Evolutionary conservation across 208 protist species (phyloP), one percentile per base, ranked within the genome.

Genomic region (Leishmania guyanensis): DNA sequence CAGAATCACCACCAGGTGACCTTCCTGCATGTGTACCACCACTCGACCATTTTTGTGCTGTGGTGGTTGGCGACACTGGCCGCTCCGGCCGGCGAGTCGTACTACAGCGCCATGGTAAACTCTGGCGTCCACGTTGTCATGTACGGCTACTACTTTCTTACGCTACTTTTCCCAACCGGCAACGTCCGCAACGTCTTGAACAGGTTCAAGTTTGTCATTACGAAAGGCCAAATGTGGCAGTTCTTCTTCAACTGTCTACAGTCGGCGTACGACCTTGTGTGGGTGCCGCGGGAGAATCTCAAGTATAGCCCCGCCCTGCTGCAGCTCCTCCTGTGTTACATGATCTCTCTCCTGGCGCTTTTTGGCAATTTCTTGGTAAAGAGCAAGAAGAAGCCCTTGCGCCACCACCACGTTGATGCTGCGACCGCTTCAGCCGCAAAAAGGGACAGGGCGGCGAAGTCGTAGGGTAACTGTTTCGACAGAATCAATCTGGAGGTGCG

Each of bases 71-170:
- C 85, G 48, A 88, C 80, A 58, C 77, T 76, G 56, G 78, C 70
- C 36, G 93, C 87, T 4, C 89, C 91, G 22, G 89, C 83, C n/a
- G 93, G 93, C 20, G 93, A 96, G 83, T 88, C 89, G 54, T 96
- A 95, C 85, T 95, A 91, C 88, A 92, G 89, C 78, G 90, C 93
- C 50, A 92, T 93, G 86, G 87, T 94, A 46, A 96, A 96, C 89
- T 92, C 89, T 17, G 82, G 82, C 46, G 79, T 96, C n/a, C 93
- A 95, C 77, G 90, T 96, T 26, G 79, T 94, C 72, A 96, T 96
- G 93, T 96, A 95, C 85, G 86, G 87, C 58, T 95, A 96, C 89
- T 95, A 96, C 83, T 94, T 96, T 65, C 71, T 92, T 29, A 94
- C 92, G 6, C 79, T 92, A 26, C 62, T 94, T 1, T 95, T 95